Percentiles rank a stretch among this genome's conserved stretches.
phyloP scores from a whole-genome alignment of 2,329 filamentous ascomycete species.

The Penicillium sp. region DNA sequence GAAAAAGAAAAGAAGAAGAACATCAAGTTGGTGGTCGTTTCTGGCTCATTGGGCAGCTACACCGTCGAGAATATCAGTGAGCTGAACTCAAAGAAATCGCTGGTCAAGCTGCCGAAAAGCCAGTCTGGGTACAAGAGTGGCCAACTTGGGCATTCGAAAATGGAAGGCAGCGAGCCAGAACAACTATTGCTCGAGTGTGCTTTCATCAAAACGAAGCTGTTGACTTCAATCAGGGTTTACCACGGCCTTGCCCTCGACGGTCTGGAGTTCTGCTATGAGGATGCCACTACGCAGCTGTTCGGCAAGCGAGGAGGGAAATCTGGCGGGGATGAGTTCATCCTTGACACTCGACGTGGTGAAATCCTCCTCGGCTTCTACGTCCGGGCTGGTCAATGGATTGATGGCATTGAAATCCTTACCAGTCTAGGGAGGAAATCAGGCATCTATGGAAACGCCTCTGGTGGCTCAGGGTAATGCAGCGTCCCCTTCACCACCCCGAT shows the following conservation, averaged over 20 bases:
- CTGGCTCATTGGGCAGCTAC: conserved; percentile 71
- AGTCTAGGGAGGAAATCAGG: conserved; percentile 83
- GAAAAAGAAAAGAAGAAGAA: conserved; percentile 67
- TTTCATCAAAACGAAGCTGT: conserved; percentile 67
- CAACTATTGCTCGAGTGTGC: conserved; percentile 76
- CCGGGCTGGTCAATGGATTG: conserved; percentile 76
- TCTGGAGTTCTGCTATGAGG: conserved; percentile 90
- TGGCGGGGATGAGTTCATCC: conserved; percentile 72
- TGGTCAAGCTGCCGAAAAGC: conserved; percentile 73
- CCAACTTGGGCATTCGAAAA: conserved; percentile 70
- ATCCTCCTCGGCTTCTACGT: conserved; percentile 84
- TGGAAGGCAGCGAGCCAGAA: conserved; percentile 69
- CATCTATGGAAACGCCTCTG: conserved; percentile 77
- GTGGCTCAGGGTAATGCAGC: conserved; percentile 77
- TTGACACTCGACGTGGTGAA: conserved; percentile 83
- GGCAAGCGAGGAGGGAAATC: conserved; percentile 74
- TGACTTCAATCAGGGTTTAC: conserved; percentile 75
- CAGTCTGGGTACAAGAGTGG: conserved; percentile 75
- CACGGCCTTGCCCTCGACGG: conserved; percentile 78
- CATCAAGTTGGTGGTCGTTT: conserved; percentile 73
- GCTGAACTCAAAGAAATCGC: conserved; percentile 70
- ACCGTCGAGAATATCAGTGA: conserved; percentile 75
- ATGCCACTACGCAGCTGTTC: conserved; percentile 80
- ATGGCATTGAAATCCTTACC: conserved; percentile 87
- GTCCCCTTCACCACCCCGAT: background rate